Percentiles rank a stretch among this genome's conserved stretches.
Evolutionary conservation across 169 alveolate species (phyloP).

Genomic region (Toxoplasma gondii): DNA sequence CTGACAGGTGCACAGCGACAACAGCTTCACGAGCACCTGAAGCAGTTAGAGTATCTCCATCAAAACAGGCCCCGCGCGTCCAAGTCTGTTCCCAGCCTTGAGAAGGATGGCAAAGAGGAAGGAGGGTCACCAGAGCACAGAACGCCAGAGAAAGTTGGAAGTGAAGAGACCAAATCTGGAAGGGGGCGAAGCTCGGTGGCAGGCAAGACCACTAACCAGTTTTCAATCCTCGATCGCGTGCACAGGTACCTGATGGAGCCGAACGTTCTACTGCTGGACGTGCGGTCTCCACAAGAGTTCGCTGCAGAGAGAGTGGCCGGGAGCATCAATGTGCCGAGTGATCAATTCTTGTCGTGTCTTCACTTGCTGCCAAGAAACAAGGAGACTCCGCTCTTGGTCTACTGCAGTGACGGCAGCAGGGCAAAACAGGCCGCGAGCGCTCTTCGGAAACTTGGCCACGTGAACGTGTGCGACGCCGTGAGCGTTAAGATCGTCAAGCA

Average conservation of each 20-base stretch:
- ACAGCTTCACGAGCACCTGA: constrained; percentile 7
- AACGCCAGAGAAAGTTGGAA: not conserved
- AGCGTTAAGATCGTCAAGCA: constrained; percentile 26
- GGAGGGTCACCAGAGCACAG: not conserved
- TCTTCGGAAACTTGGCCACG: constrained; percentile 37
- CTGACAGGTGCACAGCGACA: not conserved
- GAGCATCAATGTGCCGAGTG: constrained; percentile 25
- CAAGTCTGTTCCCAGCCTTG: not conserved
- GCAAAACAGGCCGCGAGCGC: constrained; percentile 24
- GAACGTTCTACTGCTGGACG: not conserved
- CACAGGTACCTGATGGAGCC: constrained; percentile 28
- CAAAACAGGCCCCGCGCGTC: constrained; percentile 17
- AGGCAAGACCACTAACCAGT: not conserved
- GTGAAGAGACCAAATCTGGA: not conserved
- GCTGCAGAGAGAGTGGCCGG: constrained; percentile 8
- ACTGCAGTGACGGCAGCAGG: constrained; percentile 31
- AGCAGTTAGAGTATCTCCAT: constrained; percentile 6
- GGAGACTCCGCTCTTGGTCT: constrained; percentile 28
- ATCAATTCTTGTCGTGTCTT: not conserved
- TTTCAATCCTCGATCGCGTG: constrained; percentile 2
- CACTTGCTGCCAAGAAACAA: constrained; percentile 25
- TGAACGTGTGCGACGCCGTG: constrained; percentile 29
- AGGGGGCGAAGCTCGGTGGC: not conserved
- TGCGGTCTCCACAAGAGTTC: constrained; percentile 25
- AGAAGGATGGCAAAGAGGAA: not conserved